Evolutionary conservation across 2,329 filamentous ascomycete genomes (phyloP).

Genomic region (Neonectria faginata): DNA sequence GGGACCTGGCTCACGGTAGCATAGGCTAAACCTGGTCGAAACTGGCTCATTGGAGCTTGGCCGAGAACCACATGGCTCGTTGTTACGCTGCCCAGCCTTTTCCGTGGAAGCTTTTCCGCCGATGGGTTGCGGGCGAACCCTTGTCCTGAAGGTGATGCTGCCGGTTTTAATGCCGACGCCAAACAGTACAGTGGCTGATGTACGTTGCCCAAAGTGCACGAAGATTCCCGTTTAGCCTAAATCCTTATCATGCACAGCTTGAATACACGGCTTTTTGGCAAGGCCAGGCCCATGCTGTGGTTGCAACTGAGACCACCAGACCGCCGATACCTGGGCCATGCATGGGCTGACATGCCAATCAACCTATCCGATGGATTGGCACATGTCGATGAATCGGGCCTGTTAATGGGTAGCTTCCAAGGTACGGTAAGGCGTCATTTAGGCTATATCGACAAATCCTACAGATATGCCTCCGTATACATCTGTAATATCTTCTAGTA

Average conservation of each 20-base stretch:
- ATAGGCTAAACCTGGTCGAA: constrained; percentile 11
- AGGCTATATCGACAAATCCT: neutral
- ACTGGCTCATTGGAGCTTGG: neutral
- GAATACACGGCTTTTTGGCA: neutral
- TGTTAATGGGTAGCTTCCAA: neutral
- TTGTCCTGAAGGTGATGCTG: neutral
- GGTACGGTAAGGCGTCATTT: neutral
- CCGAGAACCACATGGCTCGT: neutral
- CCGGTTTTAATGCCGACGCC: neutral
- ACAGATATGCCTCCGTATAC: neutral
- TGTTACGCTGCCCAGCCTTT: neutral
- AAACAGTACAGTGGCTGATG: neutral
- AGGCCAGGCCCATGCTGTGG: neutral
- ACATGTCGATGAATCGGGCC: neutral
- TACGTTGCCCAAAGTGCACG: neutral
- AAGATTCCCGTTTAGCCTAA: constrained; percentile 1
- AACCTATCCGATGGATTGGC: neutral
- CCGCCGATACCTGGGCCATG: neutral
- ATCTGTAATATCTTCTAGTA: too few relatives aligned
- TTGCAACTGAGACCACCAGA: neutral
- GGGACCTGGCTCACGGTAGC: neutral
- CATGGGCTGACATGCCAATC: neutral
- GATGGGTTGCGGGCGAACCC: neutral
- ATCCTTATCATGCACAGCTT: neutral
- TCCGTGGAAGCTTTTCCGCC: neutral